phyloP scores from a whole-genome alignment of 495 filamentous ascomycete genomes.

The Penicillium longicatenatum region DNA sequence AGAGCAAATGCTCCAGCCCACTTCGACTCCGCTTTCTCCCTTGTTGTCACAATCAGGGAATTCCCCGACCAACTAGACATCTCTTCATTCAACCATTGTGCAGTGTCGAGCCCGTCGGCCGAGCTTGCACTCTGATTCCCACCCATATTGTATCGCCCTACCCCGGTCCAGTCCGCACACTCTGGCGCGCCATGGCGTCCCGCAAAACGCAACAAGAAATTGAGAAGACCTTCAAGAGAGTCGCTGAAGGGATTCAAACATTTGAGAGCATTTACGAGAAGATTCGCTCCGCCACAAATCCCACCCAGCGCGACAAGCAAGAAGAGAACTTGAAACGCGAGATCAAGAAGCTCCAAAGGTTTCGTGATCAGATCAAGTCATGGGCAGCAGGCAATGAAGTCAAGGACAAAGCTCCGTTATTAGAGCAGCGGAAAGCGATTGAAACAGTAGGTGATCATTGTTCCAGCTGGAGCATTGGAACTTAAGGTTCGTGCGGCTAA shows the following conservation, averaged over 20 bases:
- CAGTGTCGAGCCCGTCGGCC: constrained; percentile 16
- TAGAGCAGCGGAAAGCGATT: constrained; percentile 92
- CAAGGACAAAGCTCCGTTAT: constrained; percentile 94
- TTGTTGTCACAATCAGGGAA: constrained; percentile 19
- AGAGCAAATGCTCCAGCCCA: constrained; percentile 21
- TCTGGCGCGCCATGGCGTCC: constrained; percentile 69
- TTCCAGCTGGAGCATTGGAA: background rate
- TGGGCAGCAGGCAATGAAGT: constrained; percentile 97
- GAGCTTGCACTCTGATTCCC: constrained; percentile 23
- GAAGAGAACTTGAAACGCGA: constrained; percentile 97
- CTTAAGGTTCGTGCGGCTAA: constrained; percentile 1
- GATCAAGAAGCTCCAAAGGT: constrained; percentile 98
- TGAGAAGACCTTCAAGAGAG: constrained; percentile 98
- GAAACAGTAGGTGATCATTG: constrained; percentile 70
- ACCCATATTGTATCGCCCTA: constrained; percentile 18
- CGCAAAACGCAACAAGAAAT: constrained; percentile 96
- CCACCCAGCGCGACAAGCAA: constrained; percentile 95
- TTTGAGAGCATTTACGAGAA: constrained; percentile 97
- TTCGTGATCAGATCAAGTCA: constrained; percentile 98
- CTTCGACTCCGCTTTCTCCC: constrained; percentile 16
- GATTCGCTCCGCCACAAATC: constrained; percentile 84
- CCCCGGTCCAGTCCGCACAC: constrained; percentile 21
- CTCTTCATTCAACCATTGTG: constrained; percentile 11
- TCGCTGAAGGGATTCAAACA: constrained; percentile 83
- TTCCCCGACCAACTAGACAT: constrained; percentile 11